Base-by-base conservation (phyloP, 2,329 filamentous ascomycete genomes). In the Lachnellula willkommii region DNA sequence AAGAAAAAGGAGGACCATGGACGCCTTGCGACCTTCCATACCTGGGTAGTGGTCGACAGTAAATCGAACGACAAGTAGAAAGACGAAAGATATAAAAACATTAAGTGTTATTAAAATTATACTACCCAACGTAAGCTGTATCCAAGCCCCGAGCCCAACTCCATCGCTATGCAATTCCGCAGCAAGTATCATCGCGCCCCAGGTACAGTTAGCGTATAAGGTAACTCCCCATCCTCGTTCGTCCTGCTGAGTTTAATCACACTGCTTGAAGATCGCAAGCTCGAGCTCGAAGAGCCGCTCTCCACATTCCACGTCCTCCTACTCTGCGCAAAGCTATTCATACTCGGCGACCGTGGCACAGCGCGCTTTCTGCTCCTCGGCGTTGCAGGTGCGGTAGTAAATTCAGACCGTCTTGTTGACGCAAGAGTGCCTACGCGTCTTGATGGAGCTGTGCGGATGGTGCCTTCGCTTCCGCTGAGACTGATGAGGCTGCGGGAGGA, bases 171-270 rank as follows among this genome's bases (percentile, higher is more conserved):
- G 48, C 39, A 53, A 52, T 51, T 20, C 53, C 45, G 15, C n/a
- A 39, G 2, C 35, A 17, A 20, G 14, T 22, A 40, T 60, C 50
- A 62, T 50, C 56, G 50, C 14, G 55, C 42, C 54, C 58, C 40
- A 9, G 65, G 62, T 45, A 66, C 51, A 39, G 51, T 61, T n/a
- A 68, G 55, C 22, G 59, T 63, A 55, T 69, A 69, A 56, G 66
- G 64, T 47, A 67, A 54, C 26, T 57, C 54, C 1, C 59, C 60
- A 15, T 62, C 56, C 12, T 64, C 63, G 47, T 66, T 59, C 36
- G 60, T 50, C 40, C 52, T 56, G 43, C 59, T 66, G 45, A 69
- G 53, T 46, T 61, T 64, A 22, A 69, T 67, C 36, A 69, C 66
- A 52, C 67, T 69, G 8, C 63, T 64, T 9, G 46, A 56, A 3